Evolutionary conservation across 345 rosid species (phyloP).

Genomic region (Streptanthus diversifolius): DNA sequence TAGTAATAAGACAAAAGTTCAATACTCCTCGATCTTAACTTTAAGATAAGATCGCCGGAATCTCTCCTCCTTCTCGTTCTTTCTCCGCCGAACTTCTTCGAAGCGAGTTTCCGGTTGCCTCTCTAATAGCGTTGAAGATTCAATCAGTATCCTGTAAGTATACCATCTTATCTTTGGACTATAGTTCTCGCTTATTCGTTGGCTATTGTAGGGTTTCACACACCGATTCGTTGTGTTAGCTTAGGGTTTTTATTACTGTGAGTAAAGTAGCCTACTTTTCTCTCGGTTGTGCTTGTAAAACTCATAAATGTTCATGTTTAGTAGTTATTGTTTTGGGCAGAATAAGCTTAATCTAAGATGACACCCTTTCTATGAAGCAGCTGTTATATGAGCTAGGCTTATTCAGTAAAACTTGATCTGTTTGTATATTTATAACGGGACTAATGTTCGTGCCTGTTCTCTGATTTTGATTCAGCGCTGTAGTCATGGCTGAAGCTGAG

Average conservation of each 20-base stretch:
- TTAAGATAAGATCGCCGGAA: slow-evolving; percentile 30
- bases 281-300: not conserved
- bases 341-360: not conserved
- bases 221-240: not conserved
- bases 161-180: not conserved
- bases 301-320: not conserved
- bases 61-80: slow-evolving; percentile 6
- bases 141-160: slow-evolving; percentile 6
- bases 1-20: not conserved
- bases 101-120: not conserved
- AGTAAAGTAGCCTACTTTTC: not conserved
- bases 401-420: not conserved
- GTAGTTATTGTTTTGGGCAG: not conserved
- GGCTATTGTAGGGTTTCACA: slow-evolving; percentile 27
- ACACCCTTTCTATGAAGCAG: not conserved
- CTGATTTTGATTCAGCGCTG: not conserved
- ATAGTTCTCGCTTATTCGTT: not conserved
- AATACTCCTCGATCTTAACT: slow-evolving; percentile 25
- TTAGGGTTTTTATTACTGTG: not conserved
- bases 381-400: not conserved
- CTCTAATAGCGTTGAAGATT: not conserved
- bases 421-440: not conserved
- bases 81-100: slow-evolving; percentile 23
- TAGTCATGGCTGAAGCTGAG: slow-evolving; percentile 40
- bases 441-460: not conserved